Conservation (phyloP, 2,329 filamentous ascomycete species). For the Talaromyces rugulosus region DNA sequence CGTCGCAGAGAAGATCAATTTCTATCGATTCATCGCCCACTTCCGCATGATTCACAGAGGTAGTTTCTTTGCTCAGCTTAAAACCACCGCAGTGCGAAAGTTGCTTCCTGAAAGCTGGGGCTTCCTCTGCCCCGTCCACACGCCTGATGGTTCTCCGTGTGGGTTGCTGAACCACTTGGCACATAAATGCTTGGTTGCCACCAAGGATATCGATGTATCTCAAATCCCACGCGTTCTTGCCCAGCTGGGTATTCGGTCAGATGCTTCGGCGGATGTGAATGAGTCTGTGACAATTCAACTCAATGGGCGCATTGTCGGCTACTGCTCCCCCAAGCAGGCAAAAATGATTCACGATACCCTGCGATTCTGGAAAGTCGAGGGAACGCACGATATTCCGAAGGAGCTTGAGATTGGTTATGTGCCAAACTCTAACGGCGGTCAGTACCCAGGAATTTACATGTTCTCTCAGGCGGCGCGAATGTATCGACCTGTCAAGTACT, state of each 20-base stretch:
- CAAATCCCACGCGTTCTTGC: constrained; percentile 68
- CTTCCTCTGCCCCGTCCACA: constrained; percentile 95
- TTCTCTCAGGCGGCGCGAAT: constrained; percentile 80
- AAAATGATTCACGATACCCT: constrained; percentile 78
- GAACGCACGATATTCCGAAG: constrained; percentile 70
- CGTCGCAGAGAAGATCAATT: constrained; percentile 98
- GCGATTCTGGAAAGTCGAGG: constrained; percentile 92
- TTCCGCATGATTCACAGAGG: constrained; percentile 99
- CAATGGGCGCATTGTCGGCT: constrained; percentile 85
- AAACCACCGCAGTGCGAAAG: constrained; percentile 95
- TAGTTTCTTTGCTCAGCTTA: constrained; percentile 96
- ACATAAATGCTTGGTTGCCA: constrained; percentile 90
- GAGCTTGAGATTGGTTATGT: constrained; percentile 91
- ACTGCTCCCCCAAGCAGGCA: constrained; percentile 81
- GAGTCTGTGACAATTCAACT: constrained; percentile 87
- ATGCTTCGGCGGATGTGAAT: constrained; percentile 71
- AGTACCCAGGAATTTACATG: constrained; percentile 94
- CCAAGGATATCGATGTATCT: constrained; percentile 67
- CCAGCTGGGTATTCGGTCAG: constrained; percentile 72
- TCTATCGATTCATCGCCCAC: constrained; percentile 95
- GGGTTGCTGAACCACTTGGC: constrained; percentile 92
- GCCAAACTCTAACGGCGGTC: constrained; percentile 81
- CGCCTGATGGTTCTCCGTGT: constrained; percentile 91
- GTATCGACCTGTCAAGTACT: constrained; percentile 87
- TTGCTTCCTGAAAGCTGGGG: constrained; percentile 96